These are phyloP conservation scores for Rhodotorula graminis DNA, from an alignment of 768 basidiomycete genomes.

Conservation along the genomic window DNA sequence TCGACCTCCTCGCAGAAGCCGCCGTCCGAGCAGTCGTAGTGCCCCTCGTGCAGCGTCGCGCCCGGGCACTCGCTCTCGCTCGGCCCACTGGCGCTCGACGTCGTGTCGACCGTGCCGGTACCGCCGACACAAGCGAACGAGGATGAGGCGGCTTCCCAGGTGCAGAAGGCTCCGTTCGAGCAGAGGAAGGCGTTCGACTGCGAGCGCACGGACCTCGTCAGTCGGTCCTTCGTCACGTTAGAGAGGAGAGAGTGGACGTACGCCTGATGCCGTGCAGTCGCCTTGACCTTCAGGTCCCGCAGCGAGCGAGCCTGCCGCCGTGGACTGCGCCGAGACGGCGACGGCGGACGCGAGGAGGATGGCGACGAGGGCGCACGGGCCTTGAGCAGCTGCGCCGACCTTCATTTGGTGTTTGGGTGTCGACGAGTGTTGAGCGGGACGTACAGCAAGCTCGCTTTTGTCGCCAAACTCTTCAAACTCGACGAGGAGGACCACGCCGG, in stretches of 20 bases:
- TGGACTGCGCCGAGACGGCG: background rate
- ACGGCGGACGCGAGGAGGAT: no score
- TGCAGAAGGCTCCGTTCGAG: slow-evolving; percentile 35
- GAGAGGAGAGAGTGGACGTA: background rate
- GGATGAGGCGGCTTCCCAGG: slow-evolving; percentile 12
- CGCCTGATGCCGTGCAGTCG: slow-evolving; percentile 8
- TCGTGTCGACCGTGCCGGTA: background rate
- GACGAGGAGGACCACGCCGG: no score
- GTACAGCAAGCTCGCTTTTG: no score
- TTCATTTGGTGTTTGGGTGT: no score
- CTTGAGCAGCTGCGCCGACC: no score
- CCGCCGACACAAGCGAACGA: slow-evolving; percentile 24
- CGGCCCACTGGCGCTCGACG: background rate
- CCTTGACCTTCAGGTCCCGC: slow-evolving; percentile 14
- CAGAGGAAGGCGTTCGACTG: slow-evolving; percentile 31
- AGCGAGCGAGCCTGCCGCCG: slow-evolving; percentile 5
- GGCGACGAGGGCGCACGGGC: no score
- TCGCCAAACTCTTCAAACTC: no score
- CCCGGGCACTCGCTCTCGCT: slow-evolving; percentile 11
- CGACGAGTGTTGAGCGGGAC: no score
- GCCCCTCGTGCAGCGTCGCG: slow-evolving; percentile 7
- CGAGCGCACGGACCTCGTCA: background rate
- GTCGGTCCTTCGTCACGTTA: background rate
- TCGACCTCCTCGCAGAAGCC: slow-evolving; percentile 28
- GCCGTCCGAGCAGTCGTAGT: slow-evolving; percentile 36